These are phyloP conservation scores for Lentinula raphanica DNA, from an alignment of 768 basidiomycete species.

Conservation along the genomic window DNA sequence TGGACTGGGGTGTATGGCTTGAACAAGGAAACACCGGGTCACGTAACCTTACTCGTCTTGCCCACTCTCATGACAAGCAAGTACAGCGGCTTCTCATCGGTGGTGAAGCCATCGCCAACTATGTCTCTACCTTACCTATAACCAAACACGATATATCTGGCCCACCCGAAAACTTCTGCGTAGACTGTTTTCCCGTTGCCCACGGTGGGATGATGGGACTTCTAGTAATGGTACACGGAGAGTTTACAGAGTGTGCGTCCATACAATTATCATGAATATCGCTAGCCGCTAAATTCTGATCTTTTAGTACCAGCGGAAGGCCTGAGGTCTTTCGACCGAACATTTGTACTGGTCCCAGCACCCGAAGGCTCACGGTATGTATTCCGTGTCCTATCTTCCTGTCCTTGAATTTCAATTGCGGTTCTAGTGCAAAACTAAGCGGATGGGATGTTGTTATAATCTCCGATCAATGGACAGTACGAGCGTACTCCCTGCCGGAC, in stretches of 20 bases:
- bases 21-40: slow-evolving; percentile 51
- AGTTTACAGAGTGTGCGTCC: slow-evolving; percentile 82
- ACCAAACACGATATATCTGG: slow-evolving; percentile 82
- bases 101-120: slow-evolving; percentile 53
- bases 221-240: slow-evolving; percentile 77
- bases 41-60: slow-evolving; percentile 71
- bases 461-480: slow-evolving; percentile 82
- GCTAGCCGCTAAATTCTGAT: neutral
- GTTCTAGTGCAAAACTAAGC: slow-evolving; percentile 61
- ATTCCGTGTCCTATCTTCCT: slow-evolving; percentile 3
- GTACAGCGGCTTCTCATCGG: slow-evolving; percentile 69
- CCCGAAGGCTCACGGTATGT: slow-evolving; percentile 79
- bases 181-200: slow-evolving; percentile 79
- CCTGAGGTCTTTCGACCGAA: slow-evolving; percentile 88
- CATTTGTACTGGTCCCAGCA: slow-evolving; percentile 82
- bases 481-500: slow-evolving; percentile 76
- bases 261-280: neutral
- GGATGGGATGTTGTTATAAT: slow-evolving; percentile 91
- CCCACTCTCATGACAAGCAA: slow-evolving; percentile 55
- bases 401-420: neutral
- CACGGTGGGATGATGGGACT: slow-evolving; percentile 59
- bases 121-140: slow-evolving; percentile 59
- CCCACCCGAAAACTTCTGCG: slow-evolving; percentile 75
- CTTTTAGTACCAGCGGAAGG: slow-evolving; percentile 63
- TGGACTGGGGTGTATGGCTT: slow-evolving; percentile 76